These are phyloP conservation scores for Camelina sativa DNA, from an alignment of 345 rosid genomes.

Conservation along the genomic window DNA sequence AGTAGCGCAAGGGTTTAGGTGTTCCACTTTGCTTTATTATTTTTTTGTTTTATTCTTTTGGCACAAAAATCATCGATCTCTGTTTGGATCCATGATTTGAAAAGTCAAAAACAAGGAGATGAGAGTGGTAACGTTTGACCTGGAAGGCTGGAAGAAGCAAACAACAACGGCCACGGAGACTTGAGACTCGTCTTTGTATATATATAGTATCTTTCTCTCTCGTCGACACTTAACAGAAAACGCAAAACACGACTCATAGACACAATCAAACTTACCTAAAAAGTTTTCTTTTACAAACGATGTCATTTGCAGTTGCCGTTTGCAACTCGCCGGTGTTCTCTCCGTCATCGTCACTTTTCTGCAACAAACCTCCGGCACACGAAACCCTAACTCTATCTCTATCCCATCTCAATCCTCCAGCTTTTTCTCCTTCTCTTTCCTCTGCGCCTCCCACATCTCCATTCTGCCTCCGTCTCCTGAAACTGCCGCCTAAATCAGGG, in stretches of 20 bases:
- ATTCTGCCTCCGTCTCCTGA: slow-evolving; percentile 55
- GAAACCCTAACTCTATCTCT: slow-evolving; percentile 45
- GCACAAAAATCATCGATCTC: too few species aligned
- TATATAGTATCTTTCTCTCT: neutral
- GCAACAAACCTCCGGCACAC: slow-evolving; percentile 50
- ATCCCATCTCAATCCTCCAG: slow-evolving; percentile 50
- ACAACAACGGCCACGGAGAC: neutral
- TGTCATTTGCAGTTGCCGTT: slow-evolving; percentile 71
- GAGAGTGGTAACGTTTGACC: slow-evolving; percentile 33
- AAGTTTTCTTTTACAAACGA: slow-evolving; percentile 8
- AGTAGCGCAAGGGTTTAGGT: too few species aligned
- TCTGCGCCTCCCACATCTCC: slow-evolving; percentile 65
- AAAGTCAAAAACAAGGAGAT: slow-evolving; percentile 30
- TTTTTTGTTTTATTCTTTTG: too few species aligned
- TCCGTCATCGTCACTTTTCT: slow-evolving; percentile 64
- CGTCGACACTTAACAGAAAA: neutral
- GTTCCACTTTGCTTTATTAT: too few species aligned
- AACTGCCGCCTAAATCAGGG: too few species aligned
- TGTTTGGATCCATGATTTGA: slow-evolving; percentile 28
- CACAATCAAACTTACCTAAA: neutral
- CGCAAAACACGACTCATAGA: neutral
- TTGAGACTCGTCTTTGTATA: neutral
- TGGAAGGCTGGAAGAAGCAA: slow-evolving; percentile 33
- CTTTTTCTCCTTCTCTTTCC: slow-evolving; percentile 48
- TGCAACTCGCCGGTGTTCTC: slow-evolving; percentile 82